Evolutionary conservation across 805 yeast genomes (phyloP).

Genomic region (Wickerhamiella domercqiae): DNA sequence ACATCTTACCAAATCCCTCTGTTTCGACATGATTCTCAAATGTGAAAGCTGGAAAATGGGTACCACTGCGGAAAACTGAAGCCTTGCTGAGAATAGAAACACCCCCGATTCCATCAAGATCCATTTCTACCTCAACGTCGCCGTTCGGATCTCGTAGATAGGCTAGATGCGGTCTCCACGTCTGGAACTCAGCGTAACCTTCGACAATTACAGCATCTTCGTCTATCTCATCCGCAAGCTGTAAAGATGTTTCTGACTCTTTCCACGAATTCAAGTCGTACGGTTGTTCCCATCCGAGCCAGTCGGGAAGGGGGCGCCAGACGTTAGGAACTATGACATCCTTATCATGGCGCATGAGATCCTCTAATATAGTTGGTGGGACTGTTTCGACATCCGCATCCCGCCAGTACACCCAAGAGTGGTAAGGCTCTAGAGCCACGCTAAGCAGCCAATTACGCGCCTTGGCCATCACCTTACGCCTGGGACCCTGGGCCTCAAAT

Average conservation of each 20-base stretch:
- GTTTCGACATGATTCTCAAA: constrained; percentile 95
- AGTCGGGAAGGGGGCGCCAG: constrained; percentile 93
- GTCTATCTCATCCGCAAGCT: constrained; percentile 37
- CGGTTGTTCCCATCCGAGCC: constrained; percentile 81
- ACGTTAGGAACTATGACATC: constrained; percentile 95
- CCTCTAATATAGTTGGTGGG: constrained; percentile 76
- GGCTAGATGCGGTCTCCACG: constrained; percentile 96
- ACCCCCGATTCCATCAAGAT: constrained; percentile 93
- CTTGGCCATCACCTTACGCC: constrained; percentile 89
- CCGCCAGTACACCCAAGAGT: constrained; percentile 96
- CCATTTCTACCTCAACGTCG: constrained; percentile 84
- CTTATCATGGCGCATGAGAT: constrained; percentile 79
- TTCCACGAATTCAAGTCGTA: constrained; percentile 96
- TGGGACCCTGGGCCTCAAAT: constrained; percentile 91
- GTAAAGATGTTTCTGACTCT: constrained; percentile 59
- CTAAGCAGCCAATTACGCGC: constrained; percentile 91
- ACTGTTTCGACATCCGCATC: constrained; percentile 95
- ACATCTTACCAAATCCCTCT: constrained; percentile 89
- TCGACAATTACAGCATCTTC: constrained; percentile 96
- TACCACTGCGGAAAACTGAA: constrained; percentile 68
- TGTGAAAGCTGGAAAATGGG: constrained; percentile 93
- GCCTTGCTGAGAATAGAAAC: constrained; percentile 87
- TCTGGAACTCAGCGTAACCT: constrained; percentile 93
- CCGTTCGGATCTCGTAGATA: constrained; percentile 91
- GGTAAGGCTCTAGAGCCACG: constrained; percentile 82